Percentiles rank a stretch among this genome's conserved stretches.
Conservation (phyloP, 306 rosid genomes). For the Malus domestica region DNA sequence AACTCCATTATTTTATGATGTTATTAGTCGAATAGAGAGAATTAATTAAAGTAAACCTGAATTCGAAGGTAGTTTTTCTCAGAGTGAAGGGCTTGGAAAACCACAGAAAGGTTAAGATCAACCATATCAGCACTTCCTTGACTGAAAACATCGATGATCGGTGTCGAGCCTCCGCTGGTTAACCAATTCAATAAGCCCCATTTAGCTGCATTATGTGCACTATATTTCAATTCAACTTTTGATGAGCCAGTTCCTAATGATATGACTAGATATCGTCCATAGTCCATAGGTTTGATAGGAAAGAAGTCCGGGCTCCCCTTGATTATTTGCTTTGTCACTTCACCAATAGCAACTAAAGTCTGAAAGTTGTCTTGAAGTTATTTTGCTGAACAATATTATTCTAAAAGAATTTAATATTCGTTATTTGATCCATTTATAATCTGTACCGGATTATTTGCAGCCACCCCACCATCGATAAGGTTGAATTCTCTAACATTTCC, state of each 20-base stretch:
- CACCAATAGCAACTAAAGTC: slow-evolving; percentile 44
- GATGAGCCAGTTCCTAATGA: slow-evolving; percentile 58
- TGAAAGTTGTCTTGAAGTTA: background rate
- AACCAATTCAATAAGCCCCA: slow-evolving; percentile 65
- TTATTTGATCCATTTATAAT: background rate
- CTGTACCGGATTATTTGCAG: slow-evolving; percentile 66
- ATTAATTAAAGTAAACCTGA: background rate
- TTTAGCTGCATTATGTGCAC: slow-evolving; percentile 31
- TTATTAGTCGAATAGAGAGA: background rate
- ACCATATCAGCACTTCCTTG: slow-evolving; percentile 49
- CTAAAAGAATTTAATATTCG: background rate
- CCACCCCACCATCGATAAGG: slow-evolving; percentile 63
- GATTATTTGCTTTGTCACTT: slow-evolving; percentile 38
- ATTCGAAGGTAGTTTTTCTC: slow-evolving; percentile 38
- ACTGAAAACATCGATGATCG: slow-evolving; percentile 35
- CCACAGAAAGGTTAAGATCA: slow-evolving; percentile 37
- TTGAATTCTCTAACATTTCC: slow-evolving; percentile 31
- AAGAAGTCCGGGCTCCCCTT: slow-evolving; percentile 16
- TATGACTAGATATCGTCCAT: slow-evolving; percentile 35
- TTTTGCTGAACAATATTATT: background rate
- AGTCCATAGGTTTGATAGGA: slow-evolving; percentile 25
- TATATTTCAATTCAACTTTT: slow-evolving; percentile 32
- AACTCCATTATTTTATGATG: background rate
- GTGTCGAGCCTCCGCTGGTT: slow-evolving; percentile 29
- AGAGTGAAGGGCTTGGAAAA: slow-evolving; percentile 37